Evolutionary conservation across 495 filamentous ascomycete species (phyloP), one percentile per base, ranked within the genome.

Genomic region (Aspergillus nanangensis): DNA sequence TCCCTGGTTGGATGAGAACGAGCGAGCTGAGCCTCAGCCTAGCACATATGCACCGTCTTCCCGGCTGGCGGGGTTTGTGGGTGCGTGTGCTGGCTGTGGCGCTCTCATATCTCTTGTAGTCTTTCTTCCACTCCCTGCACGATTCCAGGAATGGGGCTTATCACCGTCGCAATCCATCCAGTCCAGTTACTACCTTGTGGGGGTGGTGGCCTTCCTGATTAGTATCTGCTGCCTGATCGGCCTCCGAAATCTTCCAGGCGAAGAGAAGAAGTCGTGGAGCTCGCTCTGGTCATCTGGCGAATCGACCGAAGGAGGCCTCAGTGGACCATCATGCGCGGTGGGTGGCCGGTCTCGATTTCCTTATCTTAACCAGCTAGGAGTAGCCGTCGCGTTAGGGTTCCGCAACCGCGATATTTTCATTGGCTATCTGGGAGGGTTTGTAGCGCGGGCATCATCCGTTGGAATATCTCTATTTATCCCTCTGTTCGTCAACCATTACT

Each of bases 391-490:
- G 7, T 70, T 95, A n/a, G 92, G 87, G 10, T 79, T 87, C 51
- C 80, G 70, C 17, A 84, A 92, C 58, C 70, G 76, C 19, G 77
- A 83, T 39, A 92, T 99, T 56, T 82, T 82, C 31, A 75, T 97
- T 0, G 89, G 87, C 14, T 99, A 97, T 55, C 67, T 96, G 1
- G 93, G 91, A 45, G 92, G 92, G 13, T 96, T 99, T 51, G 92
- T 97, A 1, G 93, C 94, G 4, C 82, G 93, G 40, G 88, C 93
- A 9, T 95, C 89, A n/a, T 95, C 90, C 0, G 92, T 99, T 33
- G 91, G 85, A 9, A 95, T 97, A 43, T 92, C 88, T 1, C 73
- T 96, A 8, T 99, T 96, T 69, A 83, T 99, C 39, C 94, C 93
- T 4, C 75, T 99, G 4, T 92, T 82, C 50, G 80, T 95, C 47